These are phyloP conservation scores for Tetrahymena elliotti DNA, from an alignment of 73 alveolate species.

Conservation along the genomic window DNA sequence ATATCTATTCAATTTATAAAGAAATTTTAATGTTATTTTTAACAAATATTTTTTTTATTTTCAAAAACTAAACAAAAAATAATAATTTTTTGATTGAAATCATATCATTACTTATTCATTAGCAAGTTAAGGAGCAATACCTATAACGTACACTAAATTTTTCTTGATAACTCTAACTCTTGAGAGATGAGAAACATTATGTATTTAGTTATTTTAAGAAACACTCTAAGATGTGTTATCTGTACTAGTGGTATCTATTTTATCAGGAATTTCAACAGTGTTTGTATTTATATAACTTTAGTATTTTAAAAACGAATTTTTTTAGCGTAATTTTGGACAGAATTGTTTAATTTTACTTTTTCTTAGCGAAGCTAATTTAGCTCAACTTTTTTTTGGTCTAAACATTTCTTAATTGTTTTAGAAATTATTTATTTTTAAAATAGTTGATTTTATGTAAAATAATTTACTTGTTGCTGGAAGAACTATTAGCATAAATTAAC, in stretches of 20 bases:
- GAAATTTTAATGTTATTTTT: no score
- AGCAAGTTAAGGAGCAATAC: constrained; percentile 65
- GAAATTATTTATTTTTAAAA: no score
- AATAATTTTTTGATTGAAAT: not conserved
- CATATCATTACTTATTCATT: constrained; percentile 27
- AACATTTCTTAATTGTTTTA: not conserved
- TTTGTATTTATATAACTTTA: not conserved
- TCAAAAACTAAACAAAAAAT: no score
- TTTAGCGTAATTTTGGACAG: no score
- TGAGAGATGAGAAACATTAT: not conserved
- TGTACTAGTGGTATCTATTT: not conserved
- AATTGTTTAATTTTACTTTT: not conserved
- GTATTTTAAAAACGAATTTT: not conserved
- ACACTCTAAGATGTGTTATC: not conserved
- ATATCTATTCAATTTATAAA: not conserved
- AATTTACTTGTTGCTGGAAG: not conserved
- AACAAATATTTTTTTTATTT: no score
- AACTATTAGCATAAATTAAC: not conserved
- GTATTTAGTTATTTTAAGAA: not conserved
- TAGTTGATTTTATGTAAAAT: not conserved
- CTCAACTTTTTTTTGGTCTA: not conserved
- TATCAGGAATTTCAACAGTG: not conserved
- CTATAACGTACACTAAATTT: constrained; percentile 71
- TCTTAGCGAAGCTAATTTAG: no score
- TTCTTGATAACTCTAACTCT: constrained; percentile 59